phyloP scores from a whole-genome alignment of 2,329 filamentous ascomycete species.

The Colletotrichum zoysiae region DNA sequence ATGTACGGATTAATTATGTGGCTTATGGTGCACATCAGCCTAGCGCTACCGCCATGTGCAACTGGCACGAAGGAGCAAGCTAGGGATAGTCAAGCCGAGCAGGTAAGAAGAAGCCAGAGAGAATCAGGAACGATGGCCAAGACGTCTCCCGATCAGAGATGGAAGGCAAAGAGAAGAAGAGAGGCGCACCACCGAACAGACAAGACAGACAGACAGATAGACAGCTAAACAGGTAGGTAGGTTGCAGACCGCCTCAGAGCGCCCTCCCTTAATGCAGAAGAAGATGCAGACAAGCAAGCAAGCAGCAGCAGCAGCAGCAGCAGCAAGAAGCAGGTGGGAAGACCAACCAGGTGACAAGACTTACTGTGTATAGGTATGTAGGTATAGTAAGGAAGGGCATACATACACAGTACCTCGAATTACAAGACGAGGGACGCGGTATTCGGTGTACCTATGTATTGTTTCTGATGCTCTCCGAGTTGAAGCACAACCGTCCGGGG shows the following conservation, averaged over 20 bases:
- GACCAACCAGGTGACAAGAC: not conserved
- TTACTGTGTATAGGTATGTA: too few species aligned
- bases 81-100: constrained; percentile 13
- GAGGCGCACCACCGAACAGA: not conserved
- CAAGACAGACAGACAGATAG: not conserved
- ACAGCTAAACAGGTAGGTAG: not conserved
- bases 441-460: not conserved
- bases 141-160: not conserved
- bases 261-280: not conserved
- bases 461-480: constrained; percentile 17
- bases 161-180: constrained; percentile 8
- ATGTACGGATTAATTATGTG: constrained; percentile 40
- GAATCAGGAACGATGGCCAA: not conserved
- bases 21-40: constrained; percentile 35
- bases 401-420: not conserved
- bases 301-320: not conserved
- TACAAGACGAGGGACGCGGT: not conserved
- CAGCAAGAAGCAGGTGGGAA: not conserved
- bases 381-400: not conserved
- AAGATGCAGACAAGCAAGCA: not conserved
- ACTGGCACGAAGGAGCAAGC: constrained; percentile 38
- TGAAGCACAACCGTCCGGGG: constrained; percentile 13
- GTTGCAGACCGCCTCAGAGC: constrained; percentile 9
- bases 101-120: constrained; percentile 14
- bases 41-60: constrained; percentile 30